Evolutionary conservation across 257 asterid species (phyloP), one percentile per base, ranked within the genome.

Genomic region (Penstemon newberryi): DNA sequence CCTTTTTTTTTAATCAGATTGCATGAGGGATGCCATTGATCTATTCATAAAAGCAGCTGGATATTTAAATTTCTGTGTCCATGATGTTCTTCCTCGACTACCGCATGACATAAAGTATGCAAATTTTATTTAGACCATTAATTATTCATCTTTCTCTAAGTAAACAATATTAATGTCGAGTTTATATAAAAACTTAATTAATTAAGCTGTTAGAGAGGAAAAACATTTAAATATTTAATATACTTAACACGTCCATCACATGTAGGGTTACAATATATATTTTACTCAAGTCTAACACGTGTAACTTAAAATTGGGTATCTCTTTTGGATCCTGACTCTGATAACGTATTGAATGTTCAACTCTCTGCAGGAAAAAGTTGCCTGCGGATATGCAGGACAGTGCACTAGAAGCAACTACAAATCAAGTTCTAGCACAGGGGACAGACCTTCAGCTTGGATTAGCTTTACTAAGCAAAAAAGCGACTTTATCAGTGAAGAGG

Each of bases 1-100:
- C 2, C 2, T 0, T 25, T 25, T 25, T 63, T 46, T 73, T 62
- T 67, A 47, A 15, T 15, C 86, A 91, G 97, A 87, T 84, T 77
- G 90, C 86, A 91, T 85, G 97, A 82, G 94, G 72, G 91, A 82
- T 61, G 91, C 94, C 43, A 82, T 91, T 62, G 92, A 89, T 67
- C 75, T 91, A 53, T 66, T 87, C 71, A 76, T 91, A 66, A 91
- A 83, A 81, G 93, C 91, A 66, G 85, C 95, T 1, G 97, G 96
- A 46, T 85, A 80, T 71, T 70, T 89, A 79, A 88, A 82, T 66
- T 85, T 84, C 78, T 91, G 96, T 61, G 71, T 85, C 52, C 63
- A 69, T 2, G 75, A 84, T 65, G 80, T 87, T 76, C 84, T 81
- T 41, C 77, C 59, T 44, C 84, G 56, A 56, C 43, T 91, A 40